Conservation (phyloP, 371 early-diverging fungal genomes). For the Conidiobolus incongruus region DNA sequence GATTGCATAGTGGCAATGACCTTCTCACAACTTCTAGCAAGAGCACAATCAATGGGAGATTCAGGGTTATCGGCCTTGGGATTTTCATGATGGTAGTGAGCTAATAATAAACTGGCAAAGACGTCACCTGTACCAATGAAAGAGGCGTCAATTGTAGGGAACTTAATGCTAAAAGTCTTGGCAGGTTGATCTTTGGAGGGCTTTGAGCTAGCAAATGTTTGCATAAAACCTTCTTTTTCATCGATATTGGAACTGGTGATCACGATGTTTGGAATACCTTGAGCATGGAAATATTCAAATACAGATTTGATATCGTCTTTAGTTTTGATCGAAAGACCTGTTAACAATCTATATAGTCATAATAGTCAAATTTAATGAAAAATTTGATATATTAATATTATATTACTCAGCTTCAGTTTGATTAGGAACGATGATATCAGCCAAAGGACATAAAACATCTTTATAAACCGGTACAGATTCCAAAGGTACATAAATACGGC, state of each 20-base stretch:
- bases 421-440: constrained; percentile 74
- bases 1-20: too few species aligned
- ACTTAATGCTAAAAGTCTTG: constrained; percentile 41
- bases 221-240: constrained; percentile 1
- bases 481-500: constrained; percentile 53
- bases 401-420: constrained; percentile 71
- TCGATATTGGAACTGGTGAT: constrained; percentile 33
- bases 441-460: constrained; percentile 28
- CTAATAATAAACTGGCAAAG: constrained; percentile 51
- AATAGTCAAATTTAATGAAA: neutral
- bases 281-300: constrained; percentile 31
- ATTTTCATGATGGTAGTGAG: too few species aligned
- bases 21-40: too few species aligned
- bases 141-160: constrained; percentile 45
- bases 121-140: constrained; percentile 90
- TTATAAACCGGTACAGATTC: constrained; percentile 64
- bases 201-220: constrained; percentile 11
- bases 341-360: constrained; percentile 18
- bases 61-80: too few species aligned
- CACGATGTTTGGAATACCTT: constrained; percentile 44
- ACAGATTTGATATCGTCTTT: constrained; percentile 22
- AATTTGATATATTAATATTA: neutral
- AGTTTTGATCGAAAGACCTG: constrained; percentile 27
- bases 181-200: constrained; percentile 8
- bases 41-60: too few species aligned